Base-by-base conservation (phyloP, 768 basidiomycete genomes). In the Hemileccinum rubropunctum region DNA sequence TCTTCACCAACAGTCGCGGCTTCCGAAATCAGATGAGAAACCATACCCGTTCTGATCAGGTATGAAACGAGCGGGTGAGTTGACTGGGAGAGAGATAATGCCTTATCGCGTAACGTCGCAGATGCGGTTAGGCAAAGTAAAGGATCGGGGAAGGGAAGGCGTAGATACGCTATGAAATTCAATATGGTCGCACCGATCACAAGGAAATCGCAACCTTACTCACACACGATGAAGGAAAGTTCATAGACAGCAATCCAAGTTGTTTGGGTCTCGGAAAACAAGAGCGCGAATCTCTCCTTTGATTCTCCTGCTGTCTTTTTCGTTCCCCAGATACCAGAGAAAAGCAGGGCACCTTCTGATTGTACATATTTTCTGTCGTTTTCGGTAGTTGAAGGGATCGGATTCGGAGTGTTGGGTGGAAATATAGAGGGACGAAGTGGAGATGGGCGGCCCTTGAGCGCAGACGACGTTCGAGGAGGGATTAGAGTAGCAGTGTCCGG, bases 71-170 rank as follows among this genome's bases (percentile, higher is more conserved):
- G 58, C 1, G 68, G 60, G 44, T 66, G 58, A 27, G 72, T 58
- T 6, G 66, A 63, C 6, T 77, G 67, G 3, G 76, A 78, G 12
- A 76, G 58, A 13, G 76, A 67, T 7, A 88, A 63, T 0, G 85
- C 80, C 58, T 83, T 88, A 20, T 95, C 91, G 42, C 93, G 80
- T n/a, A 95, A 71, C 1, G 93, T 97, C n/a, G 84, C 77, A 3
- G 89, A 91, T 4, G 85, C 76, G 1, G 93, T 97, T 26, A 97
- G 68, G 59, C 87, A 92, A 23, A 97, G 77, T 11, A 95, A 67
- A 10, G 93, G 93, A 52, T 93, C 82, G 3, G 72, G 59, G 42
- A 86, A 79, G 30, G 77, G 73, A 14, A 91, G 81, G 28, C 83
- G 78, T 26, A 93, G 68, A 64, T 86, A 94, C 0, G 88, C 91